Evolutionary conservation across 257 asterid species (phyloP), one percentile per base, ranked within the genome.

Genomic region (Oldenlandia corymbosa): DNA sequence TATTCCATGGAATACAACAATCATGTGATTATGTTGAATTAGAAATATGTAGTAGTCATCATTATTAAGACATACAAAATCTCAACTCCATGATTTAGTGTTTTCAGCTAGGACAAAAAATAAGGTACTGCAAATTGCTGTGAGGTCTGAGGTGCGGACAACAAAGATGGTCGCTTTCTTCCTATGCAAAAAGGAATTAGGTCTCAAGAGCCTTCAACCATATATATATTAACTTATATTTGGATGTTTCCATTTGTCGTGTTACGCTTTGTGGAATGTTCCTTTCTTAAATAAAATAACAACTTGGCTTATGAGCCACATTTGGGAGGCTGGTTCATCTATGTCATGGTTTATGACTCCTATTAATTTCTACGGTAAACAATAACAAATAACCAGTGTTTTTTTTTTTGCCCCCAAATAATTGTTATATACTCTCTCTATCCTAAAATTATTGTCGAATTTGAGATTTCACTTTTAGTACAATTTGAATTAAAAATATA

Each of bases 181-280:
- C 11, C 31, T 55, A 71, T 51, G 68, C 58, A 65, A 59, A 46
- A 72, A 48, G 58, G 66, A 66, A 65, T 71, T 65, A 65, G 71
- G 71, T 59, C 71, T 58, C 62, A 28, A 32, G 54, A n/a, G n/a
- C n/a, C n/a, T n/a, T n/a, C n/a, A n/a, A n/a, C n/a, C n/a, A n/a
- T n/a, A n/a, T n/a, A n/a, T n/a, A n/a, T 58, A 67, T 61, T 73
- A 50, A 69, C 43, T 46, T n/a, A n/a, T n/a, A 50, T 45, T 65
- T 69, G 72, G 65, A 62, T 66, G 47, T 46, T 61, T 62, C 57
- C 68, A 47, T 30, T 75, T 71, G 73, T 70, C 67, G 56, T 69
- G 42, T 61, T 55, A 7, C 62, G 58, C 61, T 37, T 26, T 36
- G 39, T 34, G 16, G 24, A 50, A 60, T 67, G 58, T 75, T 71